Percentiles rank a stretch among this genome's conserved stretches.
These are phyloP conservation scores for Colletotrichum sp. DNA, from an alignment of 2,329 filamentous ascomycete species.

Conservation along the genomic window DNA sequence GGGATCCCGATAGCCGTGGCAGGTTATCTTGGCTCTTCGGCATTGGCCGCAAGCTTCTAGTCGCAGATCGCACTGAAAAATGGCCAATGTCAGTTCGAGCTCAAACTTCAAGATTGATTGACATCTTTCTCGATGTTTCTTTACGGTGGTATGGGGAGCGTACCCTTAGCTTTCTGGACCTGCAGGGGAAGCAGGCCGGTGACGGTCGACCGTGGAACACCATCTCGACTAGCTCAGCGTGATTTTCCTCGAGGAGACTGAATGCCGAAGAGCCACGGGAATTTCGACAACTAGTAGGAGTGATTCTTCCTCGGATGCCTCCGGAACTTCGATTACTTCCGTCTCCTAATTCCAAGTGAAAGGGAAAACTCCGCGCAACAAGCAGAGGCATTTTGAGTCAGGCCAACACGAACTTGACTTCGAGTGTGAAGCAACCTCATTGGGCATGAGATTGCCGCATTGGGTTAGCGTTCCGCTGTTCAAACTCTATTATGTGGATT, in stretches of 20 bases:
- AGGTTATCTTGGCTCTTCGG: slow-evolving; percentile 24
- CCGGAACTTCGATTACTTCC: not conserved
- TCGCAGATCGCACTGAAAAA: slow-evolving; percentile 25
- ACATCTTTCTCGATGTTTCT: not conserved
- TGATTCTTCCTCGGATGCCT: not conserved
- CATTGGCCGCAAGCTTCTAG: slow-evolving; percentile 28
- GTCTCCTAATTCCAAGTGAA: not conserved
- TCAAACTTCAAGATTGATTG: not conserved
- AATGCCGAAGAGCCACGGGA: not conserved
- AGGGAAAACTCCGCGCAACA: not conserved
- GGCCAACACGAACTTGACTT: not conserved
- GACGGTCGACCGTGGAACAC: slow-evolving; percentile 27
- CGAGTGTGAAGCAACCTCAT: not conserved
- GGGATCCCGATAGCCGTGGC: slow-evolving; percentile 29
- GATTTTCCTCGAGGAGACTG: not conserved
- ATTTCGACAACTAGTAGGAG: not conserved
- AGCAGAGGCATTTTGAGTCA: not conserved
- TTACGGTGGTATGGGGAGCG: not conserved
- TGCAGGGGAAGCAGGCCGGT: slow-evolving; percentile 27
- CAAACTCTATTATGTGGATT: not conserved
- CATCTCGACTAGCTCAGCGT: slow-evolving; percentile 10
- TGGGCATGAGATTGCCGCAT: not conserved
- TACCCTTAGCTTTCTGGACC: slow-evolving; percentile 28
- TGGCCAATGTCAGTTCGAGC: not conserved
- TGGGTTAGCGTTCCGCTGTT: not conserved